Percentiles rank a stretch among this genome's conserved stretches.
Conservation (phyloP, 139 green algal genomes). For the Zygnema circumcarinatum region DNA sequence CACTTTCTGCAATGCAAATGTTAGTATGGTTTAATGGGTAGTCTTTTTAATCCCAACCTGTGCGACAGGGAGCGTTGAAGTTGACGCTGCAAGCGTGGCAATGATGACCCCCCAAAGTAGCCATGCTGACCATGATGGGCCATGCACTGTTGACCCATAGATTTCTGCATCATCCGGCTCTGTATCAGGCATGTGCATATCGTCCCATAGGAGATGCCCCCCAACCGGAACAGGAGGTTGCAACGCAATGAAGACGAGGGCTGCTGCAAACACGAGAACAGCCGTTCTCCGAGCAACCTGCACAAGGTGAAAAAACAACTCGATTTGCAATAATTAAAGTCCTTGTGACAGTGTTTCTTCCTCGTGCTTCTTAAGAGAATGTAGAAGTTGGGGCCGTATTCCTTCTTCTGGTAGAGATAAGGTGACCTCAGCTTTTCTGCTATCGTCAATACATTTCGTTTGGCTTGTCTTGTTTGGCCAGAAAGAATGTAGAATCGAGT, state of each 20-base stretch:
- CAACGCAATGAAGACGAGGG: slow-evolving; percentile 70
- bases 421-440: too few relatives aligned
- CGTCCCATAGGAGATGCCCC: slow-evolving; percentile 89
- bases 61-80: slow-evolving; percentile 50
- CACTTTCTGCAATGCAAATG: too few relatives aligned
- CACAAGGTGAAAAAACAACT: not conserved
- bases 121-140: slow-evolving; percentile 83
- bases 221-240: slow-evolving; percentile 81
- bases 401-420: too few relatives aligned
- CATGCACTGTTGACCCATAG: slow-evolving; percentile 73
- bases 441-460: not conserved
- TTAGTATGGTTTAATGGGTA: too few relatives aligned
- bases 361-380: too few relatives aligned
- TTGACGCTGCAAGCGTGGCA: slow-evolving; percentile 58
- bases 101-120: slow-evolving; percentile 75
- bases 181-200: slow-evolving; percentile 80
- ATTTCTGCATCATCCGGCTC: slow-evolving; percentile 84
- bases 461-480: too few relatives aligned
- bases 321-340: not conserved
- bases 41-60: too few relatives aligned
- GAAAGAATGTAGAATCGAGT: too few relatives aligned
- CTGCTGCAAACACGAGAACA: slow-evolving; percentile 50
- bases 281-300: slow-evolving; percentile 34
- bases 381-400: too few relatives aligned
- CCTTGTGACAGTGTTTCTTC: not conserved